These are phyloP conservation scores for Pleurotus eryngii DNA, from an alignment of 768 basidiomycete genomes.

Conservation along the genomic window DNA sequence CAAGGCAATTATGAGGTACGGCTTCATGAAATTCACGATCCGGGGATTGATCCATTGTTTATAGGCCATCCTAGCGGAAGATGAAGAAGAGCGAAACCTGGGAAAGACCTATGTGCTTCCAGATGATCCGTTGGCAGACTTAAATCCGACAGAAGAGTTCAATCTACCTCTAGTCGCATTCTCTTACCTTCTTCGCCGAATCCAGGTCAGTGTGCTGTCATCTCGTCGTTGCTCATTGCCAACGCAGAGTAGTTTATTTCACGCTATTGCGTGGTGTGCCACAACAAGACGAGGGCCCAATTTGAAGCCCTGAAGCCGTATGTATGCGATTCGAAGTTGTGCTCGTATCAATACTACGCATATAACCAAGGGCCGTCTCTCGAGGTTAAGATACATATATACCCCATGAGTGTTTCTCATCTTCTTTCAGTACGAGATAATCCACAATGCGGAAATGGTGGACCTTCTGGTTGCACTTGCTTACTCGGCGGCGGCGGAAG, in stretches of 20 bases:
- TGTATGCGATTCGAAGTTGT: constrained; percentile 63
- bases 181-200: constrained; percentile 60
- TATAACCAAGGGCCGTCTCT: constrained; percentile 65
- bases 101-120: constrained; percentile 44
- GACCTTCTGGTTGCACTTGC: constrained; percentile 67
- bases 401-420: background rate
- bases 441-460: constrained; percentile 58
- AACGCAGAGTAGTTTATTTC: constrained; percentile 51
- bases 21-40: background rate
- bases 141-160: constrained; percentile 31
- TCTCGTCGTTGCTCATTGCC: background rate
- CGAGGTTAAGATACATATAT: constrained; percentile 43
- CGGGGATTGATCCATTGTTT: background rate
- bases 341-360: constrained; percentile 67
- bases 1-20: constrained; percentile 25
- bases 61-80: constrained; percentile 36
- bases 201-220: constrained; percentile 36
- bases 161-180: constrained; percentile 66
- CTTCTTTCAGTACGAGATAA: constrained; percentile 59
- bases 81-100: constrained; percentile 39
- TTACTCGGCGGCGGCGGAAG: constrained; percentile 52
- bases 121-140: constrained; percentile 45
- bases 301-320: constrained; percentile 70
- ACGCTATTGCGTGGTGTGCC: constrained; percentile 73
- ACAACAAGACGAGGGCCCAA: constrained; percentile 47